These are phyloP conservation scores for Lentinula lateritia DNA, from an alignment of 768 basidiomycete species.

Conservation along the genomic window DNA sequence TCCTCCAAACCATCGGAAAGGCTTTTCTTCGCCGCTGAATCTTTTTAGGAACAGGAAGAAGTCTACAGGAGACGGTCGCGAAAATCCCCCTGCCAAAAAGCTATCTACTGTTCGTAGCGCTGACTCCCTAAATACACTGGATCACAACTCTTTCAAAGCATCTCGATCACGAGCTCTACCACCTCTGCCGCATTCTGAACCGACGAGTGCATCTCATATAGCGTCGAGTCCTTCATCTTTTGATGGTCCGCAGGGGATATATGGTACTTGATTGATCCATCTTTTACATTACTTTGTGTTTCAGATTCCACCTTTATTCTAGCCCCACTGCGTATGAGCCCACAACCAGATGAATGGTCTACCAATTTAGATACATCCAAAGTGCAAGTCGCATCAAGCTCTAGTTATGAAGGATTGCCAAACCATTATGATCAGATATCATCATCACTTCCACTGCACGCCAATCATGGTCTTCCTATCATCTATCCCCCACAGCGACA, in stretches of 20 bases:
- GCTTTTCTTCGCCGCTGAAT: background rate
- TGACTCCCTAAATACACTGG: background rate
- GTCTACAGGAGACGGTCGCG: background rate
- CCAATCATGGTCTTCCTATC: background rate
- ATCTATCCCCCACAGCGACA: background rate
- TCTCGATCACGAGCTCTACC: conserved; percentile 1
- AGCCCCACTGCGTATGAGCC: conserved; percentile 4
- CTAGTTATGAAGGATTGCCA: conserved; percentile 4
- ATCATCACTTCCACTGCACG: background rate
- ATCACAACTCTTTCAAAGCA: background rate
- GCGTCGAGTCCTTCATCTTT: background rate
- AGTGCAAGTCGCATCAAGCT: background rate
- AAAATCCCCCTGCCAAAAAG: background rate
- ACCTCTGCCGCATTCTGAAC: conserved; percentile 1
- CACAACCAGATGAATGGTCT: background rate
- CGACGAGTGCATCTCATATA: background rate
- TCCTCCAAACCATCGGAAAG: background rate
- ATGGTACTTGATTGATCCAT: background rate
- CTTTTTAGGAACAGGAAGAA: conserved; percentile 2
- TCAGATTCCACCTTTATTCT: too few species aligned
- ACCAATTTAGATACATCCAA: background rate
- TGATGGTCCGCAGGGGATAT: background rate
- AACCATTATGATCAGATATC: background rate
- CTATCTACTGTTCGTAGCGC: background rate
- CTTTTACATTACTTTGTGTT: background rate